Conservation (phyloP, 2,329 filamentous ascomycete species). For the Pezizomycotina sp. region DNA sequence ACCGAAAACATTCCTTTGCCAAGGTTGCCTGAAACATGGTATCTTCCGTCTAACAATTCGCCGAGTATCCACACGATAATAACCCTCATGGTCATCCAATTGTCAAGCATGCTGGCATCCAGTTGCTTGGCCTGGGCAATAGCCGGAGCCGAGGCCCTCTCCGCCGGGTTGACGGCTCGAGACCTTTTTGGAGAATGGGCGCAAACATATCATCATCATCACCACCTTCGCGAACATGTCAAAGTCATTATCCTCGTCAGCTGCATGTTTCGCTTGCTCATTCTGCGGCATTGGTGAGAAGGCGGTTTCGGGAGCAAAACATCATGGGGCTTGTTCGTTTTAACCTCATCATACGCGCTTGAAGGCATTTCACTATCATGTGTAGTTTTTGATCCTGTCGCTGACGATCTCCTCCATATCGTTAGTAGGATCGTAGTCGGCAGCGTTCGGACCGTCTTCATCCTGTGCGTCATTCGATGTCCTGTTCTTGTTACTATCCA, state of each 20-base stretch:
- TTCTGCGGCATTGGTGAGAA: slow-evolving; percentile 27
- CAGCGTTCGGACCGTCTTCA: slow-evolving; percentile 69
- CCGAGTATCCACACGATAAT: slow-evolving; percentile 93
- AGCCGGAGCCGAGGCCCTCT: slow-evolving; percentile 34
- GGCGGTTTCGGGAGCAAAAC: slow-evolving; percentile 33
- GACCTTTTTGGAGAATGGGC: slow-evolving; percentile 32
- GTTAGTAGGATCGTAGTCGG: slow-evolving; percentile 75
- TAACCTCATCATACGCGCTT: slow-evolving; percentile 42
- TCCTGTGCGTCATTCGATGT: slow-evolving; percentile 31
- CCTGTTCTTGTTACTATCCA: slow-evolving; percentile 25
- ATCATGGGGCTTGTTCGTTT: slow-evolving; percentile 38
- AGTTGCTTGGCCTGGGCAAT: slow-evolving; percentile 40
- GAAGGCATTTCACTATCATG: slow-evolving; percentile 40
- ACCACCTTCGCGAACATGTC: slow-evolving; percentile 76
- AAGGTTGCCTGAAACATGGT: slow-evolving; percentile 72
- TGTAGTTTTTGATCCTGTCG: slow-evolving; percentile 49
- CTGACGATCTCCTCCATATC: slow-evolving; percentile 75
- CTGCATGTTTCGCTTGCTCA: slow-evolving; percentile 32
- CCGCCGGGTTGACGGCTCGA: slow-evolving; percentile 33
- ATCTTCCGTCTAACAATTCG: slow-evolving; percentile 75
- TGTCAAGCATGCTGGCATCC: slow-evolving; percentile 66
- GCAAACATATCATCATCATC: slow-evolving; percentile 53
- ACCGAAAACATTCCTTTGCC: slow-evolving; percentile 90
- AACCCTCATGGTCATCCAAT: slow-evolving; percentile 83
- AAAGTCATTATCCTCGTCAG: slow-evolving; percentile 51